Base-by-base conservation (phyloP, 2,329 filamentous ascomycete genomes). In the Xylariaceae sp. region DNA sequence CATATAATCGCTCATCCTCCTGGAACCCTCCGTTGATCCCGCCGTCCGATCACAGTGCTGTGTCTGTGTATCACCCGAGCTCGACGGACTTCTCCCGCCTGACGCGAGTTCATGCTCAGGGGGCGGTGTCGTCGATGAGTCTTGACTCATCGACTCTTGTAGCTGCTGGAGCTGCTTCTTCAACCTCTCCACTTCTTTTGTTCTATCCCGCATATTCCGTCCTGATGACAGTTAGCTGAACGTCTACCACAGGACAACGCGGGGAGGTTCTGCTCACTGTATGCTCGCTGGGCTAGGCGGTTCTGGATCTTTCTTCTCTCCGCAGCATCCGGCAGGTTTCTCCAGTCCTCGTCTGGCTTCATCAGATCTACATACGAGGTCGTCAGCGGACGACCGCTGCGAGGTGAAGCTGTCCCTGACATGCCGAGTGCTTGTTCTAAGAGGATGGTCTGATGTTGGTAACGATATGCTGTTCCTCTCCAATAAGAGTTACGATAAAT, bases 251-350 rank as follows among this genome's bases (percentile, higher is more conserved):
- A 11, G 22, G 11, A 26, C 22, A 26, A 6, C 22, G 11, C 22
- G 9, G 24, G 30, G n/a, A n/a, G n/a, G 24, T 24, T 26, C n/a
- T 24, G 56, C 59, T 49, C 43, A 63, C 60, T 50, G 45, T 63
- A 63, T 37, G 60, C 60, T 41, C 60, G 45, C 42, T 63, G 60
- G 28, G 60, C 60, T 24, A 63, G 56, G 9, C 60, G 57, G 38
- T 63, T 63, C 40, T 63, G 60, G n/a, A 63, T 62, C 48, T 61
- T 62, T 37, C 60, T 55, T 18, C 60, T 42, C 46, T 63, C 60
- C 12, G 58, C 55, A 19, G 59, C 57, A 43, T 61, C 57, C 18
- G 59, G 56, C 15, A 62, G 53, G 37, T 57, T 60, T 38, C 60
- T 57, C 60, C 60, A 63, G 37, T 63, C 60, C 46, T 63, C 60